A percentile compares a stretch with the other conserved stretches of the same genome.
Conservation (phyloP, 1,284 basidiomycete species). For the Exobasidium cylindrosporum region DNA sequence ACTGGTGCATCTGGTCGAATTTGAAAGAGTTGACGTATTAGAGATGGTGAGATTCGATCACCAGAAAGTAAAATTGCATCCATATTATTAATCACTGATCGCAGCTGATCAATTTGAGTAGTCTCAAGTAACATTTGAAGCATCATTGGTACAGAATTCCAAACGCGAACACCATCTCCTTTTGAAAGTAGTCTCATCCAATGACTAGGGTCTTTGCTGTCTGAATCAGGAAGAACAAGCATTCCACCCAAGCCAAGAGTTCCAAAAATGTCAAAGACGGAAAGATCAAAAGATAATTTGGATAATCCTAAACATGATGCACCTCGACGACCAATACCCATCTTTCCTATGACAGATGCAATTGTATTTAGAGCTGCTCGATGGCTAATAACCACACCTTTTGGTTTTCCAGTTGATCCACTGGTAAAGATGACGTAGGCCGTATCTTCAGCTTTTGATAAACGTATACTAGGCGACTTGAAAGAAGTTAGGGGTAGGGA, state of each 20-base stretch:
- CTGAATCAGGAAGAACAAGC: constrained; percentile 50
- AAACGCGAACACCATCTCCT: no score
- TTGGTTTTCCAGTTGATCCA: constrained; percentile 49
- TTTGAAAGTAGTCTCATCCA: no score
- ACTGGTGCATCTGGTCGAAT: no score
- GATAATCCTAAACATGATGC: constrained; percentile 24
- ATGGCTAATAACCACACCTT: constrained; percentile 49
- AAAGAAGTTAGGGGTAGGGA: no score
- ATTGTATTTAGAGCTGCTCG: constrained; percentile 45
- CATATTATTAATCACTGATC: no score
- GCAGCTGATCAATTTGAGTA: no score
- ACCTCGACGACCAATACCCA: not conserved
- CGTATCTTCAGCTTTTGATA: constrained; percentile 20
- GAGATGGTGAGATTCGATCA: no score
- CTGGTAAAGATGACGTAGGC: constrained; percentile 52
- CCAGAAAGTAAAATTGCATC: no score
- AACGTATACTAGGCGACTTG: no score
- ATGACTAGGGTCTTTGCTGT: constrained; percentile 38
- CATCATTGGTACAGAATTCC: no score
- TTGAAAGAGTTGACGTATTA: no score
- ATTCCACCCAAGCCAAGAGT: constrained; percentile 50
- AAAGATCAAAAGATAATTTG: constrained; percentile 23
- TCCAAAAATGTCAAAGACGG: constrained; percentile 25
- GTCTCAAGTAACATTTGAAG: no score
- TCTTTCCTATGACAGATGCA: constrained; percentile 20